Percentiles rank a stretch among this genome's conserved stretches.
Evolutionary conservation across 192 early-diverging fungal genomes (phyloP).

Genomic region (Backusella luteola): DNA sequence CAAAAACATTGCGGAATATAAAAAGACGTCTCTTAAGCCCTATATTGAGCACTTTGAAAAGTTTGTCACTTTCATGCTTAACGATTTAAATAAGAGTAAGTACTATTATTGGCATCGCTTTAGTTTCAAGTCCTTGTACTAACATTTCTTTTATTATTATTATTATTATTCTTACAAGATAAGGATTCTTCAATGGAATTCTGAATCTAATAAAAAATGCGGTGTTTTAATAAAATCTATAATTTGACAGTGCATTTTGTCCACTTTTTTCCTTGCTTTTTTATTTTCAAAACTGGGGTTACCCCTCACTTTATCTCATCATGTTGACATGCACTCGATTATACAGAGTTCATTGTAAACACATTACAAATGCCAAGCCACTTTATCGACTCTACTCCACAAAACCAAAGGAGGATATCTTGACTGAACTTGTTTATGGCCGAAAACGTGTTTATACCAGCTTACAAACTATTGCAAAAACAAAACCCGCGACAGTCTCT

Average conservation of each 20-base stretch:
- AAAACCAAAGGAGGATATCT: constrained; percentile 10
- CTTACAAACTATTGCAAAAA: constrained; percentile 34
- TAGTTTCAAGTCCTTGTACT: background rate
- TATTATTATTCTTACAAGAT: background rate
- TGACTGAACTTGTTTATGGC: constrained; percentile 42
- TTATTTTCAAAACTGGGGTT: background rate
- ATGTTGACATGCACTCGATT: background rate
- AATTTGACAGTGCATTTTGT: background rate
- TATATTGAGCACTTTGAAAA: constrained; percentile 66
- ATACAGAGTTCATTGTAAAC: background rate
- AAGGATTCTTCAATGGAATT: background rate
- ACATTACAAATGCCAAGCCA: background rate
- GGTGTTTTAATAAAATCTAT: background rate
- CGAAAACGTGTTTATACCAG: constrained; percentile 43
- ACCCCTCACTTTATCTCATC: background rate
- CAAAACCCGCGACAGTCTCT: constrained; percentile 32
- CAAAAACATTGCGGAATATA: constrained; percentile 45
- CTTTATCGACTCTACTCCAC: background rate
- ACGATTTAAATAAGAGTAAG: constrained; percentile 28
- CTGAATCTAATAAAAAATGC: background rate
- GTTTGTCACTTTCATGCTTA: constrained; percentile 55
- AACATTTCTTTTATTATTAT: background rate
- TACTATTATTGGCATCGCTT: background rate
- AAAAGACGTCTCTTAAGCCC: constrained; percentile 56
- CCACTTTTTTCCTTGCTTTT: background rate